Conservation (phyloP, 768 basidiomycete species). For the Lyophyllum decastes region DNA sequence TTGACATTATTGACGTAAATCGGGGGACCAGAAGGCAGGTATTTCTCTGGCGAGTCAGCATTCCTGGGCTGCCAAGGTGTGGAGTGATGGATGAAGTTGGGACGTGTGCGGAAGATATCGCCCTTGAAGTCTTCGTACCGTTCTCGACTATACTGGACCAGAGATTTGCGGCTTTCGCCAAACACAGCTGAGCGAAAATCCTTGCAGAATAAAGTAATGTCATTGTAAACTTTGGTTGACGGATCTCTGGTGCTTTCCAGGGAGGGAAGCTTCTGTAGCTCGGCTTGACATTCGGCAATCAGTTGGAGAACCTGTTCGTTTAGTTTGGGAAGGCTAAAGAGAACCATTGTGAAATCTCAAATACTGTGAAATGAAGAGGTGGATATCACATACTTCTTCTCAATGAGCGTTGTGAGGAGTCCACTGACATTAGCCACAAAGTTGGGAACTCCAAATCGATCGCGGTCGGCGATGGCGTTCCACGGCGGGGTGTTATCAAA, state of each 20-base stretch:
- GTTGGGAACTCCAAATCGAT: conserved; percentile 55
- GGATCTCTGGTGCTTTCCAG: conserved; percentile 39
- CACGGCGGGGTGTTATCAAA: conserved; percentile 55
- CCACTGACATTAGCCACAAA: conserved; percentile 54
- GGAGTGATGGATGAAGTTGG: conserved; percentile 40
- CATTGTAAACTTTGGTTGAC: conserved; percentile 43
- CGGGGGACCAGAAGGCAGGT: not conserved
- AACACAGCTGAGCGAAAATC: conserved; percentile 32
- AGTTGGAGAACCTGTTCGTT: conserved; percentile 36
- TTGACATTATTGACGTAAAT: conserved; percentile 25
- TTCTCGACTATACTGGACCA: conserved; percentile 36
- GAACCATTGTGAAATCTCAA: no score
- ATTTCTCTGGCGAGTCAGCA: not conserved
- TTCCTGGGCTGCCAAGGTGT: conserved; percentile 1
- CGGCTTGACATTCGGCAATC: conserved; percentile 32
- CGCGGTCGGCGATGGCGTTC: conserved; percentile 43
- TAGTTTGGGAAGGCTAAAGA: conserved; percentile 56
- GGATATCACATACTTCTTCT: conserved; percentile 45
- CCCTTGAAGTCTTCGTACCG: conserved; percentile 33
- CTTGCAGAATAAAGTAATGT: conserved; percentile 46
- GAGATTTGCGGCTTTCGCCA: conserved; percentile 33
- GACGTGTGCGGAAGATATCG: conserved; percentile 37
- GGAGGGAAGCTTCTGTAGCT: conserved; percentile 42
- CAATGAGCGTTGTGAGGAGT: conserved; percentile 54
- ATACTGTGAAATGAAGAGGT: no score